phyloP scores from a whole-genome alignment of 257 asterid species.

The Primulina huaijiensis region DNA sequence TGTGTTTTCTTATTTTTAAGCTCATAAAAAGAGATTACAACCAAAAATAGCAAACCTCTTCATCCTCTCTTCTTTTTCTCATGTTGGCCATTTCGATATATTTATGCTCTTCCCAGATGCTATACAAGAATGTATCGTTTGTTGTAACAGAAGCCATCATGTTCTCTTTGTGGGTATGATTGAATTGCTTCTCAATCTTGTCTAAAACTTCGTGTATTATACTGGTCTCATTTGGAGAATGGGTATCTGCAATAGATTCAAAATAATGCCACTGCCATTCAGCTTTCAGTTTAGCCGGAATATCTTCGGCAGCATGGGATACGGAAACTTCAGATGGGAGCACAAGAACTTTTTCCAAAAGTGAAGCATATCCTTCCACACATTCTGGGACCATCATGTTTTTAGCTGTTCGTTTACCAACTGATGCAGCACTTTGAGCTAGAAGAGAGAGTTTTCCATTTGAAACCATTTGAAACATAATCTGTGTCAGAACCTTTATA shows the following conservation, averaged over 20 bases:
- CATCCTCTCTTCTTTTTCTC: conserved; percentile 87
- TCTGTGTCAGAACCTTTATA: conserved; percentile 39
- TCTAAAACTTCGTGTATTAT: conserved; percentile 27
- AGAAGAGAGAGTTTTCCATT: conserved; percentile 70
- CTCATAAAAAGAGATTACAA: conserved; percentile 15
- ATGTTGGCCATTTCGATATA: conserved; percentile 42
- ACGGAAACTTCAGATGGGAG: conserved; percentile 77
- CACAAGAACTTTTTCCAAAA: conserved; percentile 64
- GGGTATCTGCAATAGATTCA: conserved; percentile 35
- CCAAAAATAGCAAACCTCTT: conserved; percentile 48
- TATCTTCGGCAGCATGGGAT: conserved; percentile 43
- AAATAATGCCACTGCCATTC: conserved; percentile 83
- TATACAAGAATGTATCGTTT: conserved; percentile 49
- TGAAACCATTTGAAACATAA: conserved; percentile 61
- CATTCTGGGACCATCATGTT: conserved; percentile 84
- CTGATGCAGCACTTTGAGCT: conserved; percentile 60
- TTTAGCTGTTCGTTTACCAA: conserved; percentile 62
- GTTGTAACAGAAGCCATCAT: conserved; percentile 27
- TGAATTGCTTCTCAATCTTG: conserved; percentile 55
- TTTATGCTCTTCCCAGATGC: conserved; percentile 86
- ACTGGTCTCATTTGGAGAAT: conserved; percentile 29
- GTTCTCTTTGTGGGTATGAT: conserved; percentile 40
- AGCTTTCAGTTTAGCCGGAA: conserved; percentile 54
- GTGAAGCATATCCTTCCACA: conserved; percentile 69
- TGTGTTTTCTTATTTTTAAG: conserved; percentile 16